These are phyloP conservation scores for Spizellomyces sp. DNA, from an alignment of 192 early-diverging fungal genomes.

Conservation along the genomic window DNA sequence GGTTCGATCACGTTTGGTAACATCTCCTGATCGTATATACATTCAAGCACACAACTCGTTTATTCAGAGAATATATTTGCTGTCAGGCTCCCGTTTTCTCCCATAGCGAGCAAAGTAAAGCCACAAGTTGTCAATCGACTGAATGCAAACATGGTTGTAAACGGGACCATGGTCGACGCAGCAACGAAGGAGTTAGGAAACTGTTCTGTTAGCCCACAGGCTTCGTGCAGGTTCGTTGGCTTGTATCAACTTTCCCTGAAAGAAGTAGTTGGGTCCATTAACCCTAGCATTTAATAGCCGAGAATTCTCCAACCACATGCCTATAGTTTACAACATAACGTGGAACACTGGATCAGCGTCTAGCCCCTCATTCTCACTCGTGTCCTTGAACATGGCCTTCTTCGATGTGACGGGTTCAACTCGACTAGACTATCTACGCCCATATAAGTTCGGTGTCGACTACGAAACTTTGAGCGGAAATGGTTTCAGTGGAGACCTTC, in stretches of 20 bases:
- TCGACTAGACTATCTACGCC: not conserved
- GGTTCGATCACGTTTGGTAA: not conserved
- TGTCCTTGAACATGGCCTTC: not conserved
- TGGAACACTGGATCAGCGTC: not conserved
- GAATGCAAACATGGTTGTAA: not conserved
- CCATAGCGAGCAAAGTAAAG: not conserved
- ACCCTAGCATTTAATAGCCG: not conserved
- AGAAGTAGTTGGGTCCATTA: too few species aligned
- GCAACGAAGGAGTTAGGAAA: not conserved
- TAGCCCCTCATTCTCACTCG: not conserved
- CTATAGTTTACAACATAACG: not conserved
- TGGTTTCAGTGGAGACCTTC: not conserved
- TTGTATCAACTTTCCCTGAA: too few species aligned
- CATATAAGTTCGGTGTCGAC: not conserved
- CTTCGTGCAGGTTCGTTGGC: too few species aligned
- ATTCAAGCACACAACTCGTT: too few species aligned
- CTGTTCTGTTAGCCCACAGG: not conserved
- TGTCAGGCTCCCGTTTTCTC: not conserved
- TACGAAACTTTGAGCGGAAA: conserved; percentile 3
- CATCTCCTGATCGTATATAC: too few species aligned
- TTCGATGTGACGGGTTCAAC: not conserved
- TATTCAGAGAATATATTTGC: too few species aligned
- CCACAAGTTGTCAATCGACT: not conserved
- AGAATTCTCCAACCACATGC: not conserved
- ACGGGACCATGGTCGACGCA: not conserved